Evolutionary conservation across 23 red algal genomes (phyloP), one percentile per base, ranked within the genome.

Genomic region (Gracilaria caudata): DNA sequence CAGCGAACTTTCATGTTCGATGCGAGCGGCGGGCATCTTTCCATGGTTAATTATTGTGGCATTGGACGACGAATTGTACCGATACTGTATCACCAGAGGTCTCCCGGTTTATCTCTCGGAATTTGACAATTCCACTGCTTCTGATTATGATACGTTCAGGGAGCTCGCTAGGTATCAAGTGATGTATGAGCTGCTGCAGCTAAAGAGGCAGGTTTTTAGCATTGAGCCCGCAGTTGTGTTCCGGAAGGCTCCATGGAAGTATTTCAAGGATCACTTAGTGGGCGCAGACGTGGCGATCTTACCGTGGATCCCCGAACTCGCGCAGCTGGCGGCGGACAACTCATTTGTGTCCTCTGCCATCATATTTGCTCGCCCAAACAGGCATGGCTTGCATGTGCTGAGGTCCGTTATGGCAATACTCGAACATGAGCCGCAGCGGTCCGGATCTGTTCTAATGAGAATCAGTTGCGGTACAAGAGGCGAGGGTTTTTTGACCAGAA

Each of bases 21-120:
- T 93, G 81, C 86, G 93, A 19, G 77, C 64, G 19, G 28, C 86
- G 10, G 53, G 92, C 40, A 33, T 93, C 7, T 86, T 84, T 53
- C 49, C 78, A 28, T 95, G 84, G 38, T 36, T 95, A 12, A 53
- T 98, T 37, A 78, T 98, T 21, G 92, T 83, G 11, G 96, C 96
- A 25, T 73, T 98, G 14, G 92, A 98, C 47, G 92, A 98, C 30
- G 87, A 95, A 1, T 56, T 93, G 41, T 98, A 95, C 71, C 90
- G 65, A 12, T 95, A 89, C 71, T 89, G 87, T 45, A 75, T 93
- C 7, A 84, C 91, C 9, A 68, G 90, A 44, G 96, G 96, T 2
- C 25, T 94, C 6, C 60, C 91, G 7, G 73, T 94, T 7, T 94
- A 84, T 56, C 63, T 92, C 24, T 73, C 82, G 7, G 82, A 86